Conservation (phyloP, 2,329 filamentous ascomycete genomes). For the Monosporascus cannonballus region DNA sequence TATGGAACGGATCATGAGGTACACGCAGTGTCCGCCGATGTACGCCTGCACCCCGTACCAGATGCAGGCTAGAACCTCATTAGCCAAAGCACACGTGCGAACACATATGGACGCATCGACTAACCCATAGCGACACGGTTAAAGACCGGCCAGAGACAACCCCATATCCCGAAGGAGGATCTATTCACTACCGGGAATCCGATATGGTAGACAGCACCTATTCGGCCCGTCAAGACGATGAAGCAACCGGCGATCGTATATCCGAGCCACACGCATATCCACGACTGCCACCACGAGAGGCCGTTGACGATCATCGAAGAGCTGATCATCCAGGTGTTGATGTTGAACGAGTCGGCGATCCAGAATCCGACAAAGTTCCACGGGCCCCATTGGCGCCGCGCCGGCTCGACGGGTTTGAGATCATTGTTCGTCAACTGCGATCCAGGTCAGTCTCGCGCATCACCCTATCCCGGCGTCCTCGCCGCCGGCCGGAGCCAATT, state of each 20-base stretch:
- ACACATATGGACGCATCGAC: conserved; percentile 8
- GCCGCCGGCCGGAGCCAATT: not conserved
- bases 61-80: conserved; percentile 53
- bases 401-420: conserved; percentile 73
- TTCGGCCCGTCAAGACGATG: conserved; percentile 71
- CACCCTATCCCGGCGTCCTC: not conserved
- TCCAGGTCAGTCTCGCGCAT: conserved; percentile 7
- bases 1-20: conserved; percentile 81
- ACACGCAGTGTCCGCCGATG: conserved; percentile 80
- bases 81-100: conserved; percentile 1
- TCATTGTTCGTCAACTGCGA: conserved; percentile 71
- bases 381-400: conserved; percentile 73
- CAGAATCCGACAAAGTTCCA: conserved; percentile 89
- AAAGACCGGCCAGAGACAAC: conserved; percentile 80
- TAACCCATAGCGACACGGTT: conserved; percentile 75
- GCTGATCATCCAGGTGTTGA: conserved; percentile 93
- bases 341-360: conserved; percentile 81
- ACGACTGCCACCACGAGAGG: conserved; percentile 87
- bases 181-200: conserved; percentile 78
- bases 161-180: conserved; percentile 83
- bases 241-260: conserved; percentile 74
- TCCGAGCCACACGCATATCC: conserved; percentile 83
- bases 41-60: conserved; percentile 86
- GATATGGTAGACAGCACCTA: conserved; percentile 83
- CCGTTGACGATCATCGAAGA: conserved; percentile 73